Evolutionary conservation across 2,329 filamentous ascomycete species (phyloP).

Genomic region (Apiospora rasikravindrae): DNA sequence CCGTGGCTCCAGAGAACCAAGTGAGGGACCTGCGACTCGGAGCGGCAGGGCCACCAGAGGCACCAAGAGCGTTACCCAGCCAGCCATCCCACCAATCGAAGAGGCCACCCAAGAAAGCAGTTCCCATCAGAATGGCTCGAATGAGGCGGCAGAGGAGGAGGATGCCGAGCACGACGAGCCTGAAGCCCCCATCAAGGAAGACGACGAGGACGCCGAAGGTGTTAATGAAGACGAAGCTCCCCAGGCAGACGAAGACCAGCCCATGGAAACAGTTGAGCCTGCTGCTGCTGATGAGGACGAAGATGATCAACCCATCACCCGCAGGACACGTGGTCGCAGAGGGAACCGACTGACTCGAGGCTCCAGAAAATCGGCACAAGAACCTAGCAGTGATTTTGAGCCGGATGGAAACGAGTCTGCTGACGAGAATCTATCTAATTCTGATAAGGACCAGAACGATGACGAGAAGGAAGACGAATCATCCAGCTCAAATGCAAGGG

Average conservation of each 20-base stretch:
- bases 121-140: slow-evolving; percentile 38
- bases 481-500: slow-evolving; percentile 56
- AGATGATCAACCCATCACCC: slow-evolving; percentile 53
- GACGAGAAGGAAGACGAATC: slow-evolving; percentile 51
- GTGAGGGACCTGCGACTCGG: slow-evolving; percentile 56
- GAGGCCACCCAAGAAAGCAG: slow-evolving; percentile 61
- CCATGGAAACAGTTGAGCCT: slow-evolving; percentile 37
- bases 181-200: slow-evolving; percentile 24
- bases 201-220: slow-evolving; percentile 24
- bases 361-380: slow-evolving; percentile 52
- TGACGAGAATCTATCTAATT: slow-evolving; percentile 40
- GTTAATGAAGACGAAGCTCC: slow-evolving; percentile 29
- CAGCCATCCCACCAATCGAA: slow-evolving; percentile 52
- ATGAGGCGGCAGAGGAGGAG: slow-evolving; percentile 28
- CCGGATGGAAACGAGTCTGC: slow-evolving; percentile 61
- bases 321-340: slow-evolving; percentile 48
- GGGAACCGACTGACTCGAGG: slow-evolving; percentile 53
- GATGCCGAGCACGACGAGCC: slow-evolving; percentile 18
- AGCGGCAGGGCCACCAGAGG: slow-evolving; percentile 53
- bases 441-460: slow-evolving; percentile 34
- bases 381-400: slow-evolving; percentile 66
- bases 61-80: slow-evolving; percentile 56
- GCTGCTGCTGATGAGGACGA: slow-evolving; percentile 52
- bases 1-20: slow-evolving; percentile 58
- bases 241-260: slow-evolving; percentile 35